phyloP scores from a whole-genome alignment of 768 basidiomycete genomes.

The Lactarius sp. region DNA sequence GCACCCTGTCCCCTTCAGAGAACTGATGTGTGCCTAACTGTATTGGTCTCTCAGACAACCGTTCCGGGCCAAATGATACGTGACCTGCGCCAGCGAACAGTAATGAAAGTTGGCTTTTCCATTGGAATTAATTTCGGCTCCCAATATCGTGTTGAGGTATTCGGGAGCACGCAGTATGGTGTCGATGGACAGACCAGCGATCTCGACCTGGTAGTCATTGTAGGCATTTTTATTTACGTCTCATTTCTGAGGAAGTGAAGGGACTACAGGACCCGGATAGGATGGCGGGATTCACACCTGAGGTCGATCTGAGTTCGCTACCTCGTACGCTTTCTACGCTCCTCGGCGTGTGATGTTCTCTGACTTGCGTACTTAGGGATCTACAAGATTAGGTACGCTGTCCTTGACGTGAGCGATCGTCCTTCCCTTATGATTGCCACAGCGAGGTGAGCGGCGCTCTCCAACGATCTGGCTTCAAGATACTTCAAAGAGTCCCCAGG shows the following conservation, averaged over 20 bases:
- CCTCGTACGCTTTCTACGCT: slow-evolving; percentile 29
- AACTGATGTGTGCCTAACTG: not conserved
- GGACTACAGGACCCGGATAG: slow-evolving; percentile 33
- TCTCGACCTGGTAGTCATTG: slow-evolving; percentile 49
- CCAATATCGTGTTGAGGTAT: slow-evolving; percentile 36
- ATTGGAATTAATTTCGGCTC: slow-evolving; percentile 30
- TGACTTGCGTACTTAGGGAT: slow-evolving; percentile 25
- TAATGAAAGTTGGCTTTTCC: slow-evolving; percentile 7
- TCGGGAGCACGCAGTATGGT: slow-evolving; percentile 51
- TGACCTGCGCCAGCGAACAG: slow-evolving; percentile 14
- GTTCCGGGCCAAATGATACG: not conserved
- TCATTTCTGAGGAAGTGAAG: not conserved
- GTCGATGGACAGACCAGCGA: slow-evolving; percentile 40
- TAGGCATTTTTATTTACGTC: slow-evolving; percentile 30
- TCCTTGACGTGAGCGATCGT: not conserved
- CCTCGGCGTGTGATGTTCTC: not conserved
- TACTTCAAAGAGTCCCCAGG: slow-evolving; percentile 26
- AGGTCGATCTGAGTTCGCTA: slow-evolving; percentile 27
- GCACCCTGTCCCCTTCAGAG: not conserved
- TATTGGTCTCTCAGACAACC: not conserved
- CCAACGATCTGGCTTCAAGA: slow-evolving; percentile 34
- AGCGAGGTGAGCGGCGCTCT: slow-evolving; percentile 33
- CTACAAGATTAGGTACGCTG: slow-evolving; percentile 33
- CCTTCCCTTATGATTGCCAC: not conserved
- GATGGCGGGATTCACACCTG: slow-evolving; percentile 32